Evolutionary conservation across 2,329 filamentous ascomycete species (phyloP).

Genomic region (Akanthomyces muscarius): DNA sequence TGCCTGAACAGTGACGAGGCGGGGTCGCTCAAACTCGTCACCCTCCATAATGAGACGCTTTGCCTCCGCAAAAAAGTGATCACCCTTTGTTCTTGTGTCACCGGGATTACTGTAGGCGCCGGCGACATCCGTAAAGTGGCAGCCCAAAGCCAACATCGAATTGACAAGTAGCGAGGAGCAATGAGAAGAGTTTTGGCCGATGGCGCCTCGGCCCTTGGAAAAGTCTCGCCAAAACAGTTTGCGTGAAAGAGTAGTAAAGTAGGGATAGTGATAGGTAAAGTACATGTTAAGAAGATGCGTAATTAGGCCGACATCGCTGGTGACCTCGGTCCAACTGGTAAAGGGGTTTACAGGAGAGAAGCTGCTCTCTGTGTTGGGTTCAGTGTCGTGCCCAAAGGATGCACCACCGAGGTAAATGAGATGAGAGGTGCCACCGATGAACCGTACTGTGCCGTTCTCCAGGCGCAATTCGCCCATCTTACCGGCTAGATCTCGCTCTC

Average conservation of each 20-base stretch:
- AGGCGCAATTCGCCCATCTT: conserved; percentile 91
- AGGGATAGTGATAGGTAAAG: conserved; percentile 96
- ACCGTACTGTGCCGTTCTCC: conserved; percentile 82
- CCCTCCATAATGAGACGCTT: conserved; percentile 86
- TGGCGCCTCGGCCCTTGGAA: conserved; percentile 59
- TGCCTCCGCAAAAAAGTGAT: conserved; percentile 93
- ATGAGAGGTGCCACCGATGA: conserved; percentile 92
- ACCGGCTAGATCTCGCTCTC: conserved; percentile 77
- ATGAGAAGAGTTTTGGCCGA: conserved; percentile 60
- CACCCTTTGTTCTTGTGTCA: conserved; percentile 81
- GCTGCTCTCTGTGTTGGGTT: conserved; percentile 44
- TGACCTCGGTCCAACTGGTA: conserved; percentile 84
- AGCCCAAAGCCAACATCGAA: conserved; percentile 87
- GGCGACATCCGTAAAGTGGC: conserved; percentile 79
- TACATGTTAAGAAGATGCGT: conserved; percentile 94
- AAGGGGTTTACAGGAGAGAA: conserved; percentile 62
- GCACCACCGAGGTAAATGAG: conserved; percentile 71
- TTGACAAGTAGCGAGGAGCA: conserved; percentile 91
- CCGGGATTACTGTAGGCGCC: conserved; percentile 67
- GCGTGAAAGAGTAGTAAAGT: conserved; percentile 88
- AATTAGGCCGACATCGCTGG: conserved; percentile 71
- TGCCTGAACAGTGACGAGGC: conserved; percentile 86
- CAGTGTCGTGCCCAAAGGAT: conserved; percentile 33
- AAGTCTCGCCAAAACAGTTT: conserved; percentile 85
- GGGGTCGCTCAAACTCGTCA: conserved; percentile 87